Conservation (phyloP, 2,329 filamentous ascomycete genomes). For the Penicillium sp. region DNA sequence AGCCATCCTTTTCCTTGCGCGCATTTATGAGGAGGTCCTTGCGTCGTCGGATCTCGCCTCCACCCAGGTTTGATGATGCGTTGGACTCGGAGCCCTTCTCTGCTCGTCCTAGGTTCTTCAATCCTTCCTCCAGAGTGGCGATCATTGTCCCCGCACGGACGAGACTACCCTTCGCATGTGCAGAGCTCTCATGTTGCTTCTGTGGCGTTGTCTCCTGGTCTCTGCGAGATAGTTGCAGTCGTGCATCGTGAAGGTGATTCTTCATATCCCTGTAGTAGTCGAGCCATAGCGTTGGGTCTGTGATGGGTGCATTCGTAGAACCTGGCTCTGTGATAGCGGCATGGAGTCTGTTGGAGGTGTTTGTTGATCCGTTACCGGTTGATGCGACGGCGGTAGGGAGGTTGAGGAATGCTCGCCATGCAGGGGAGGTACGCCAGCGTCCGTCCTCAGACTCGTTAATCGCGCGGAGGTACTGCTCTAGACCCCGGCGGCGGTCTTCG, state of each 20-base stretch:
- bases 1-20: constrained; percentile 58
- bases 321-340: constrained; percentile 43
- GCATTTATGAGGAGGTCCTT: constrained; percentile 56
- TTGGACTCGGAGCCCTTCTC: constrained; percentile 34
- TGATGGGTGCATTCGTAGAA: constrained; percentile 38
- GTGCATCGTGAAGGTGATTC: constrained; percentile 56
- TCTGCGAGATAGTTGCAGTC: constrained; percentile 56
- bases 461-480: constrained; percentile 57
- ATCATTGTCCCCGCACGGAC: constrained; percentile 56
- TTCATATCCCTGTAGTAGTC: constrained; percentile 60
- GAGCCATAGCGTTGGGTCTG: constrained; percentile 58
- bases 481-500: constrained; percentile 53
- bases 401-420: constrained; percentile 58
- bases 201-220: constrained; percentile 58
- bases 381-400: constrained; percentile 46
- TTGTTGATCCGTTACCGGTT: constrained; percentile 25
- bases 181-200: constrained; percentile 60
- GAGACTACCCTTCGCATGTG: constrained; percentile 58
- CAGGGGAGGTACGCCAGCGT: constrained; percentile 55
- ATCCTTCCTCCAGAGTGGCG: constrained; percentile 54
- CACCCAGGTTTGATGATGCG: constrained; percentile 53
- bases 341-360: constrained; percentile 41
- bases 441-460: constrained; percentile 56
- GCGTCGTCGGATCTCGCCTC: constrained; percentile 58
- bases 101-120: constrained; percentile 42